Evolutionary conservation across 2,329 filamentous ascomycete genomes (phyloP), one percentile per base, ranked within the genome.

Genomic region (Ascochyta lentis): DNA sequence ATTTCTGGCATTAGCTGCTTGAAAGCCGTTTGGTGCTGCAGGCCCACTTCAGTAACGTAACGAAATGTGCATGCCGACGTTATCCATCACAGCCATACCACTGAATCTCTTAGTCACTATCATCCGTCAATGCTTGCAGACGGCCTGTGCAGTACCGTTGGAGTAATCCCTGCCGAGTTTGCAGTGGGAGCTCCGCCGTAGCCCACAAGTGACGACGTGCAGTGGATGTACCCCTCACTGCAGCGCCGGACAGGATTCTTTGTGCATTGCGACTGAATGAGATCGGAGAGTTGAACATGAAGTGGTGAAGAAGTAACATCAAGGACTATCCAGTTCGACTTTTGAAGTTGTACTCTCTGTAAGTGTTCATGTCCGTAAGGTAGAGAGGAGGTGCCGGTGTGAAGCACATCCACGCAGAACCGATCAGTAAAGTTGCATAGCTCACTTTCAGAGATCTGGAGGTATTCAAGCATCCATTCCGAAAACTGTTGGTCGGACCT

Each of bases 181-280:
- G 46, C 29, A 50, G 24, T 9, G 19, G 29, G 34, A 16, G 35
- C 41, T 46, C 24, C n/a, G 24, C 35, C 29, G 9, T 26, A 35
- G 19, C 31, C 29, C 41, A 50, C 16, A 39, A 16, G 23, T 23
- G 41, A 46, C 12, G 35, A 31, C 22, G 34, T 45, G 46, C 35
- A 50, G 5, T 46, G 31, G 27, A 24, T 27, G 1, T 39, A 44
- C 54, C 54, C 54, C 54, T 56, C 54, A 46, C 33, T 29, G 22
- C 24, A 12, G 46, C 39, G 34, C 29, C 24, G 44, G 24, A 15
- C 19, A 47, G n/a, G 15, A 8, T 4, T 26, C 26, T 31, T 31
- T 37, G 37, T 33, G 41, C 29, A 34, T 39, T 49, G 19, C 26
- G 8, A 8, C 5, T 12, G 13, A 37, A 12, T 38, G 6, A 40